phyloP scores from a whole-genome alignment of 495 filamentous ascomycete genomes.

The Massariosphaeria phaeospora region DNA sequence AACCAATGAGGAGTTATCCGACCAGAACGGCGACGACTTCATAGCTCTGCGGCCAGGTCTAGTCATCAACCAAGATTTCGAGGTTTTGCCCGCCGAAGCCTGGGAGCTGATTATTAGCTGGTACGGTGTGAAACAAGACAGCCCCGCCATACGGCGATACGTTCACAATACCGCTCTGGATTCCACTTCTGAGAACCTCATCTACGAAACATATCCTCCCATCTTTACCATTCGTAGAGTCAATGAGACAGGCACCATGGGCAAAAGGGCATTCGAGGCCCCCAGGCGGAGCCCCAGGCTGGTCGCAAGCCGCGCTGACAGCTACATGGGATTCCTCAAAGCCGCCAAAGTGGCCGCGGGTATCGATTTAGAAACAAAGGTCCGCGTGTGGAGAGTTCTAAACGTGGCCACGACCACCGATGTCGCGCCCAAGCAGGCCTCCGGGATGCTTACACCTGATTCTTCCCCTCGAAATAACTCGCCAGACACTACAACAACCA shows the following conservation, averaged over 20 bases:
- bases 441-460: constrained; percentile 54
- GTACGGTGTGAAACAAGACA: constrained; percentile 70
- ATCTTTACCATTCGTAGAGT: constrained; percentile 83
- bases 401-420: constrained; percentile 38
- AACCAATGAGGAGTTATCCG: constrained; percentile 42
- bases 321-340: constrained; percentile 67
- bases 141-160: constrained; percentile 67
- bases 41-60: constrained; percentile 73
- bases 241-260: constrained; percentile 54
- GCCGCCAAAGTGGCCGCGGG: constrained; percentile 60
- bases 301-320: constrained; percentile 62
- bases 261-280: constrained; percentile 52
- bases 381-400: constrained; percentile 72
- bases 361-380: constrained; percentile 64
- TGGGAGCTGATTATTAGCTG: constrained; percentile 78
- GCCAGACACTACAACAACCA: constrained; percentile 36
- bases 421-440: constrained; percentile 36
- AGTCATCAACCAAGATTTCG: constrained; percentile 60
- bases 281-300: constrained; percentile 51
- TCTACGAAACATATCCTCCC: constrained; percentile 80
- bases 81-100: constrained; percentile 68
- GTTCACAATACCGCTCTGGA: constrained; percentile 67
- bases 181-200: constrained; percentile 53
- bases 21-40: constrained; percentile 57
- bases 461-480: constrained; percentile 52